Evolutionary conservation across 352 stramenopile species (phyloP), one percentile per base, ranked within the genome.

Genomic region (Phytophthora kernoviae): DNA sequence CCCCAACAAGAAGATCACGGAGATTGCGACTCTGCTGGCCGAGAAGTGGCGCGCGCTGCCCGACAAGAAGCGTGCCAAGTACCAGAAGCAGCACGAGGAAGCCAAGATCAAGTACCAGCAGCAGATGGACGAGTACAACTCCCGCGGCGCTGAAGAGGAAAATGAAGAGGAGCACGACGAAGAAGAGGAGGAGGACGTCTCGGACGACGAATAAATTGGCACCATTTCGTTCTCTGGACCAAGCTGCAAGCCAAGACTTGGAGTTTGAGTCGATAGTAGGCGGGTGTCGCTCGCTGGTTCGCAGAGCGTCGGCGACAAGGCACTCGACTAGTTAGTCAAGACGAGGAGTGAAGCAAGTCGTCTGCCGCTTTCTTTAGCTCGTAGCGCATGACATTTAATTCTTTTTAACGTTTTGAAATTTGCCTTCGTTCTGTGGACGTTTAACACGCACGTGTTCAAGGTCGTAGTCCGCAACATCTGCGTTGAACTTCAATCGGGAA

Each of bases 1-100:
- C 79, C 94, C 94, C 26, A 90, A 87, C 76, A 97, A 97, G 79
- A 96, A 92, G 53, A 97, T 98, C 63, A 97, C 89, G 59, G 94
- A 98, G 65, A 89, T 98, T 62, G 90, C 84, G 4, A 83, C 76
- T 54, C 67, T 94, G 42, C 70, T 96, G 18, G 84, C 84, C 8
- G 84, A 90, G 65, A 80, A 77, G 70, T 96, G 87, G 93, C 87
- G 94, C 30, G 81, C 81, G 42, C 84, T 98, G 57, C 88, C 94
- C 1, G 90, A 97, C 58, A 87, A 96, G 69, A 97, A 98, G 77
- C 96, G 96, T 65, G 72, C 76, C 57, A 91, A 90, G 70, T 96
- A 91, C 75, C 77, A 96, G 58, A 90, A 94, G 69, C 81, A 88
- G 85, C 76, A 94, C 70, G 80, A 90, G 41, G 84, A 93, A 45